Evolutionary conservation across 768 basidiomycete genomes (phyloP).

Genomic region (Myochromella boudieri): DNA sequence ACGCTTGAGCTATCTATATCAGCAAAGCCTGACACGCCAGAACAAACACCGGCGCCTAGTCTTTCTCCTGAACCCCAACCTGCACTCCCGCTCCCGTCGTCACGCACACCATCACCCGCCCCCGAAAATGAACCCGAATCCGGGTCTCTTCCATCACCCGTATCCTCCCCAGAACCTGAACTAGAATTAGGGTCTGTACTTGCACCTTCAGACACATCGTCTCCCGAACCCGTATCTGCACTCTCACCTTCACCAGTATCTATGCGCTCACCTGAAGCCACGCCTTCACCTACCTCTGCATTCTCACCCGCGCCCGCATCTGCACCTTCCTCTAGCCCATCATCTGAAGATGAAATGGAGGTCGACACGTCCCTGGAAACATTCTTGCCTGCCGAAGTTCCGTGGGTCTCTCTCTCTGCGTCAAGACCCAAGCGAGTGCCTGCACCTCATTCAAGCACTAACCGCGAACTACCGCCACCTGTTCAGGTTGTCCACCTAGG

Average conservation of each 20-base stretch:
- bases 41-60: too few relatives aligned
- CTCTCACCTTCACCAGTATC: not conserved
- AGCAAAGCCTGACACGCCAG: conserved; percentile 19
- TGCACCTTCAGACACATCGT: not conserved
- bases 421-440: not conserved
- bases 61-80: too few relatives aligned
- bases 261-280: not conserved
- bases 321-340: not conserved
- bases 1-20: conserved; percentile 26
- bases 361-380: not conserved
- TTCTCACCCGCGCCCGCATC: not conserved
- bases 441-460: too few relatives aligned
- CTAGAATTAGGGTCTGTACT: not conserved
- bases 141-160: too few relatives aligned
- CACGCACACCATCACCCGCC: too few relatives aligned
- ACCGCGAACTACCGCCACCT: conserved; percentile 17
- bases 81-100: too few relatives aligned
- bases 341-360: not conserved
- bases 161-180: too few relatives aligned
- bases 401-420: not conserved
- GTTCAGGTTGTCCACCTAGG: conserved; percentile 27
- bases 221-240: not conserved
- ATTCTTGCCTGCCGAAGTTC: too few relatives aligned
- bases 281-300: not conserved
- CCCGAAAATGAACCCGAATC: too few relatives aligned